Evolutionary conservation across 176 grass and related monocot genomes (phyloP).

Genomic region (Oryza meridionalis): DNA sequence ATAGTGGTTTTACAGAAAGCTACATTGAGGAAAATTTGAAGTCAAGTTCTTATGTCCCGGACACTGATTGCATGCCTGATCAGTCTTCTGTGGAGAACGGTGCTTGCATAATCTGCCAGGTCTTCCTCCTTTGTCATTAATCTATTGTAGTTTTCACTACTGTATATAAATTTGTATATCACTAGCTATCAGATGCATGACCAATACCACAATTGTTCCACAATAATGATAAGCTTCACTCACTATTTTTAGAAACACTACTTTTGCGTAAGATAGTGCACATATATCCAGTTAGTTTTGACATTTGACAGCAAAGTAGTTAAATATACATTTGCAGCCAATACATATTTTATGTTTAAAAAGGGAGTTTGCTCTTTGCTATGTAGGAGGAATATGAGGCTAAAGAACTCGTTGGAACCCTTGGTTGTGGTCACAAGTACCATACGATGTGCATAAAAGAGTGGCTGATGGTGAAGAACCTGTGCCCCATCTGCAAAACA

Average conservation of each 20-base stretch:
- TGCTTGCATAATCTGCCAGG: constrained; percentile 79
- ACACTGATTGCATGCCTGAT: constrained; percentile 35
- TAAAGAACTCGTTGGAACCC: constrained; percentile 50
- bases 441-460: constrained; percentile 60
- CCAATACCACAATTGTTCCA: neutral
- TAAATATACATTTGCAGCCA: neutral
- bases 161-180: constrained; percentile 10
- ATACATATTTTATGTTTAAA: constrained; percentile 1
- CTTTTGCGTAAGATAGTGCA: neutral
- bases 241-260: constrained; percentile 15
- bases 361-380: constrained; percentile 8
- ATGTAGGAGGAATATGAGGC: constrained; percentile 62
- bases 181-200: constrained; percentile 17
- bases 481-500: constrained; percentile 77
- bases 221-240: neutral
- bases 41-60: constrained; percentile 30
- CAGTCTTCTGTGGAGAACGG: constrained; percentile 47
- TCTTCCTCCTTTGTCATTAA: constrained; percentile 35
- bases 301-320: neutral
- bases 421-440: constrained; percentile 63
- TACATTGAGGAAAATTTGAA: constrained; percentile 59
- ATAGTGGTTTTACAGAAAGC: constrained; percentile 61
- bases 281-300: neutral
- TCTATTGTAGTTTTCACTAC: constrained; percentile 16
- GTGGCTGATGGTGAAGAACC: constrained; percentile 68